A percentile compares a stretch with the other conserved stretches of the same genome.
These are phyloP conservation scores for Adansonia madagascariensis DNA, from an alignment of 441 rosid genomes.

Conservation along the genomic window DNA sequence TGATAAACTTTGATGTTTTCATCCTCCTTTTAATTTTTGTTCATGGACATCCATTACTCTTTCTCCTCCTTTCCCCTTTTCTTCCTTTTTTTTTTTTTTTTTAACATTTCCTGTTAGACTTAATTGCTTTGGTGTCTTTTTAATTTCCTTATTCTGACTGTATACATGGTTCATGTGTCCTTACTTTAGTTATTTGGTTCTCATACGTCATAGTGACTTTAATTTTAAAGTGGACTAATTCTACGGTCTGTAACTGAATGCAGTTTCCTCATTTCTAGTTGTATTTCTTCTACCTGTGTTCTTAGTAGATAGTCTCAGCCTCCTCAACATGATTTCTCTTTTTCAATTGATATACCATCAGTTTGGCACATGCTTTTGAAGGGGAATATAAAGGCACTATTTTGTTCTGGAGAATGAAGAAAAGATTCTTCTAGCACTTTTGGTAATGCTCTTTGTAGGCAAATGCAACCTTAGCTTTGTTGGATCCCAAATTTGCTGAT, in stretches of 20 bases:
- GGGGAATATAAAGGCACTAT: conserved; percentile 9
- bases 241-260: background rate
- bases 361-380: background rate
- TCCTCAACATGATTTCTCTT: background rate
- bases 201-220: background rate
- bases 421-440: conserved; percentile 6
- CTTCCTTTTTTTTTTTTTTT: background rate
- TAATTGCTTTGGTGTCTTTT: background rate
- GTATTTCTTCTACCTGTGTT: background rate
- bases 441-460: background rate
- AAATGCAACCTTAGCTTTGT: background rate
- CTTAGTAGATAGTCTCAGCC: conserved; percentile 9
- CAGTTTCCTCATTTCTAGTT: background rate
- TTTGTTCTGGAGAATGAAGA: conserved; percentile 15
- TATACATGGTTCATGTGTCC: conserved; percentile 1
- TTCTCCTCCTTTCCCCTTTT: background rate
- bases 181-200: background rate
- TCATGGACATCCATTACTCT: background rate
- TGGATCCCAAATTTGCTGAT: background rate
- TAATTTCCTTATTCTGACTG: conserved; percentile 1
- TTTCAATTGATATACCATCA: conserved; percentile 14
- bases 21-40: background rate
- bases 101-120: conserved; percentile 5
- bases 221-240: background rate
- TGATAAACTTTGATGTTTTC: conserved; percentile 1